Percentiles rank a stretch among this genome's conserved stretches.
These are phyloP conservation scores for Castanea crenata DNA, from an alignment of 306 rosid species.

Conservation along the genomic window DNA sequence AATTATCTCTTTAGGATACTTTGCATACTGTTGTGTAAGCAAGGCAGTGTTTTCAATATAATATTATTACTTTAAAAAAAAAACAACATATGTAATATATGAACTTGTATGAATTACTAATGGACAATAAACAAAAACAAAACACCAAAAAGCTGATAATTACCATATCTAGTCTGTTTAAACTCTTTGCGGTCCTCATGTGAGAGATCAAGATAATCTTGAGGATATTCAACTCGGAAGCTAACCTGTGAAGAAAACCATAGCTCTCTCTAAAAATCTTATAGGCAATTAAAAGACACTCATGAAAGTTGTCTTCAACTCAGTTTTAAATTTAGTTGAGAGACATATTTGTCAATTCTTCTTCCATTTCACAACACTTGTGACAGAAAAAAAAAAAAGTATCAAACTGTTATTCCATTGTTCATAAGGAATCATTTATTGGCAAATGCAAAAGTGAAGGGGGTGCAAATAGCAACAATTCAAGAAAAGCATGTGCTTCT, in stretches of 20 bases:
- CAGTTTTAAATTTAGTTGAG: constrained; percentile 7
- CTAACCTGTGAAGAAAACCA: constrained; percentile 65
- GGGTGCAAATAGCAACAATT: not conserved
- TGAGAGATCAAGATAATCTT: constrained; percentile 87
- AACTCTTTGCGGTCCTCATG: constrained; percentile 94
- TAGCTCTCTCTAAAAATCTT: constrained; percentile 23
- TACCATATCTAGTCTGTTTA: constrained; percentile 99
- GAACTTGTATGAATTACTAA: not conserved
- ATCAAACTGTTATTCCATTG: not conserved
- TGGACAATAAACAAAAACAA: not conserved
- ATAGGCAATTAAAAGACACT: constrained; percentile 9
- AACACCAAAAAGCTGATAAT: constrained; percentile 26
- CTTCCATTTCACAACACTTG: not conserved
- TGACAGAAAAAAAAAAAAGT: not conserved
- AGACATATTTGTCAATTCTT: not conserved
- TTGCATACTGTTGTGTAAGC: too few species aligned
- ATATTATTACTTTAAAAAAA: too few species aligned
- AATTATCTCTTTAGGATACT: too few species aligned
- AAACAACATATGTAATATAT: not conserved
- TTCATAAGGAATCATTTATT: constrained; percentile 1
- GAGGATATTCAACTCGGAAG: constrained; percentile 94
- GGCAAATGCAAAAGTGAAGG: not conserved
- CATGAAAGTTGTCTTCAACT: not conserved
- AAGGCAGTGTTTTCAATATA: too few species aligned
- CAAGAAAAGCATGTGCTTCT: not conserved